Percentiles rank a stretch among this genome's conserved stretches.
Evolutionary conservation across 345 rosid species (phyloP).

Genomic region (Salix exigua): DNA sequence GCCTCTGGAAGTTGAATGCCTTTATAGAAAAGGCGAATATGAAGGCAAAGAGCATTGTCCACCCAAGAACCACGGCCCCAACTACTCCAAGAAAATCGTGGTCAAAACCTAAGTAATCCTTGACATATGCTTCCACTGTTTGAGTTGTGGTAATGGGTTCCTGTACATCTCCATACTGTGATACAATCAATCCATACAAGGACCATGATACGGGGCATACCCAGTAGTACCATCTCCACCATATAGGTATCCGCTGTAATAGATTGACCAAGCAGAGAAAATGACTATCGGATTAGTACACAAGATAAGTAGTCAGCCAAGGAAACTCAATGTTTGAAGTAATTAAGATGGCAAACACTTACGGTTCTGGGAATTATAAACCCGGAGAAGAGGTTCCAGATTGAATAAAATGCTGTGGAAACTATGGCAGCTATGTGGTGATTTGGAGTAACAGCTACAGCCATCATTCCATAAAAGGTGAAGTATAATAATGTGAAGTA

Average conservation of each 20-base stretch:
- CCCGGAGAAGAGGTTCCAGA: constrained; percentile 66
- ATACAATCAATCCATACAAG: constrained; percentile 19
- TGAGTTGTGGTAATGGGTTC: background rate
- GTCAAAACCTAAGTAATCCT: constrained; percentile 1
- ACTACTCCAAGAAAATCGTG: constrained; percentile 23
- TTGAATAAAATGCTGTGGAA: constrained; percentile 40
- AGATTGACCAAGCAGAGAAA: background rate
- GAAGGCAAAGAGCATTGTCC: constrained; percentile 7
- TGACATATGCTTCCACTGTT: constrained; percentile 1
- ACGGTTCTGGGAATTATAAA: constrained; percentile 65
- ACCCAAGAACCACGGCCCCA: constrained; percentile 12
- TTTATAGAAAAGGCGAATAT: constrained; percentile 14
- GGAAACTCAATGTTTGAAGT: background rate
- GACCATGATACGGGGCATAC: constrained; percentile 19
- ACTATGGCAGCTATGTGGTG: constrained; percentile 52
- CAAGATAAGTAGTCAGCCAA: background rate
- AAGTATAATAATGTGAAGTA: constrained; percentile 54
- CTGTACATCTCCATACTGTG: constrained; percentile 11
- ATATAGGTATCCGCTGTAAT: constrained; percentile 16
- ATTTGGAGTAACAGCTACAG: constrained; percentile 64
- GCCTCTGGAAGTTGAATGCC: constrained; percentile 22
- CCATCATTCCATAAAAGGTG: constrained; percentile 76
- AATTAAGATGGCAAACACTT: constrained; percentile 2
- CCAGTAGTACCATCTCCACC: constrained; percentile 34
- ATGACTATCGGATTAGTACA: background rate